Evolutionary conservation across 2,329 filamentous ascomycete genomes (phyloP).

Genomic region (Hymenoscyphus fructigenus): DNA sequence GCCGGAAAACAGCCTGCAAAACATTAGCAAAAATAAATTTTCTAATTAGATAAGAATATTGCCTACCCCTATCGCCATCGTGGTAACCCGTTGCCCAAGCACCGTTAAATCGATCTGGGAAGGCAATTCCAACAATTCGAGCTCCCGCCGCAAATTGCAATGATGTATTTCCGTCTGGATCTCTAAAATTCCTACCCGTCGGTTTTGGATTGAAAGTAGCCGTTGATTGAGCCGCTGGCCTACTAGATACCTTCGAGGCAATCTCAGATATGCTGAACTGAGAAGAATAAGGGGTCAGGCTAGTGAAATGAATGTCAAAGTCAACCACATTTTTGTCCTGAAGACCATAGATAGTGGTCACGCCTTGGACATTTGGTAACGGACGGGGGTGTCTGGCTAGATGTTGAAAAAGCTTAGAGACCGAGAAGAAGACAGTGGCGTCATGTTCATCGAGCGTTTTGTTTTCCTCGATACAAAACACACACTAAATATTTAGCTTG

Average conservation of each 20-base stretch:
- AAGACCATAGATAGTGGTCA: slow-evolving; percentile 31
- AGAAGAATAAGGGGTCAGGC: slow-evolving; percentile 16
- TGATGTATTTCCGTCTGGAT: slow-evolving; percentile 31
- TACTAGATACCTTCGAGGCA: slow-evolving; percentile 26
- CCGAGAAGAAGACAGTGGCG: slow-evolving; percentile 37
- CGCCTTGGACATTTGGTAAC: slow-evolving; percentile 30
- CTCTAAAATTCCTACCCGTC: slow-evolving; percentile 18
- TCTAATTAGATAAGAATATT: background rate
- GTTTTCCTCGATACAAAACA: slow-evolving; percentile 36
- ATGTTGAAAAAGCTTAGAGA: slow-evolving; percentile 32
- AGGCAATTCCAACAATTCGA: slow-evolving; percentile 34
- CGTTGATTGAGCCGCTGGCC: slow-evolving; percentile 28
- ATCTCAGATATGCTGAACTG: slow-evolving; percentile 30
- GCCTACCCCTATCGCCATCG: slow-evolving; percentile 29
- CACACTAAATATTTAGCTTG: slow-evolving; percentile 25
- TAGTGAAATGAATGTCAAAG: slow-evolving; percentile 35
- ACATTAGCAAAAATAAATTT: background rate
- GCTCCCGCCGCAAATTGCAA: slow-evolving; percentile 35
- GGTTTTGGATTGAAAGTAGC: slow-evolving; percentile 31
- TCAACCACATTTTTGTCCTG: slow-evolving; percentile 29
- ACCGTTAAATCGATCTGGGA: slow-evolving; percentile 31
- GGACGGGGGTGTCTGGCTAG: slow-evolving; percentile 33
- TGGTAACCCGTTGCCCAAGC: slow-evolving; percentile 36
- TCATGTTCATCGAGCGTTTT: slow-evolving; percentile 36
- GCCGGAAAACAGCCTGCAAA: slow-evolving; percentile 29